Evolutionary conservation across 331 rosid species (phyloP).

Genomic region (Arachis monticola): DNA sequence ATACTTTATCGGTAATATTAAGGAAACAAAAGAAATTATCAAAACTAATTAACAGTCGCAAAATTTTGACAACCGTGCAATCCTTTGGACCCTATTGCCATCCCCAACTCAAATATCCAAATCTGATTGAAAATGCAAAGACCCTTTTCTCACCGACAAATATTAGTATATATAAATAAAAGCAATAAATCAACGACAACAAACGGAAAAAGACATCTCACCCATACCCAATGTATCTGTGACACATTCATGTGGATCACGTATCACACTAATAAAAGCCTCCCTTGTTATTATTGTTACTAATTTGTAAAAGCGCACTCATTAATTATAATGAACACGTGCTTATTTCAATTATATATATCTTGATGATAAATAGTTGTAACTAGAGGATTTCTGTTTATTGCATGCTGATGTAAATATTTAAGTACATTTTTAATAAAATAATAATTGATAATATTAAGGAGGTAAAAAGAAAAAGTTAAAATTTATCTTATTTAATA

Average conservation of each 20-base stretch:
- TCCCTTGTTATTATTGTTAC: neutral
- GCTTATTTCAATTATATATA: constrained; percentile 5
- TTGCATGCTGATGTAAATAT: too few relatives aligned
- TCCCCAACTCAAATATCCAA: constrained; percentile 28
- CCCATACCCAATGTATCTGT: constrained; percentile 9
- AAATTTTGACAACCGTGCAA: constrained; percentile 23
- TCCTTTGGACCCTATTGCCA: constrained; percentile 32
- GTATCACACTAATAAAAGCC: neutral
- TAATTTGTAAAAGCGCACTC: neutral
- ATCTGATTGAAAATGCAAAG: neutral
- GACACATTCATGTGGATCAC: constrained; percentile 32
- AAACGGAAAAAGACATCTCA: constrained; percentile 35
- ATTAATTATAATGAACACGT: neutral
- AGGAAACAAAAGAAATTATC: too few relatives aligned
- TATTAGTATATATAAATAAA: neutral
- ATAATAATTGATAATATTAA: too few relatives aligned
- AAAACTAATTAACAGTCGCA: neutral
- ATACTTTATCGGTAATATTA: neutral
- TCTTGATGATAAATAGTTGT: neutral
- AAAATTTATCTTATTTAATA: too few relatives aligned
- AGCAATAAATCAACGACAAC: constrained; percentile 1
- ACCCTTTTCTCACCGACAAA: constrained; percentile 41
- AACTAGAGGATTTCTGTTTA: neutral
- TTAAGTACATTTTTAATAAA: too few relatives aligned
- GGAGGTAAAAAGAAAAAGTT: too few relatives aligned